These are phyloP conservation scores for Astrocystis sublimbata DNA, from an alignment of 495 filamentous ascomycete genomes.

Conservation along the genomic window DNA sequence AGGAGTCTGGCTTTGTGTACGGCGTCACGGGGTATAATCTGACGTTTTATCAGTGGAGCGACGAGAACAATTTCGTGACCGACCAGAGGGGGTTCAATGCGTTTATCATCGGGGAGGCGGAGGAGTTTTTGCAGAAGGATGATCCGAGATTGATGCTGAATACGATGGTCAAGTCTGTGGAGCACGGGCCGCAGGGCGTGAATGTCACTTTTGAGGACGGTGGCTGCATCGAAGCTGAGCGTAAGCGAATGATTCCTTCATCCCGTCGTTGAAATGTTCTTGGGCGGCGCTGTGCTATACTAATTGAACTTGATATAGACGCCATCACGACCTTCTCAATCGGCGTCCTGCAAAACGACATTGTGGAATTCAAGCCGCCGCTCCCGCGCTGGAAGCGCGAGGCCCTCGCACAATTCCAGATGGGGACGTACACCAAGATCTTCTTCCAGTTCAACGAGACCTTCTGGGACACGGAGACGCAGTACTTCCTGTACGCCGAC, in stretches of 20 bases:
- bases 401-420: conserved; percentile 65
- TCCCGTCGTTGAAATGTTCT: conserved; percentile 34
- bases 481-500: conserved; percentile 73
- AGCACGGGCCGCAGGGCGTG: conserved; percentile 56
- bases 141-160: conserved; percentile 62
- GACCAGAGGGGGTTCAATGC: conserved; percentile 69
- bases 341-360: conserved; percentile 67
- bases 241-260: conserved; percentile 52
- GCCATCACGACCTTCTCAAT: conserved; percentile 46
- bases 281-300: too few relatives aligned
- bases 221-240: conserved; percentile 61
- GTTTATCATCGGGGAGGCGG: conserved; percentile 63
- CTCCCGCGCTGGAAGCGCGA: conserved; percentile 68
- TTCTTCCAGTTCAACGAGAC: conserved; percentile 72
- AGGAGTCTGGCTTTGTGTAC: conserved; percentile 35
- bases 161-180: conserved; percentile 59
- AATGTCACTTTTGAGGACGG: conserved; percentile 57
- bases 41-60: conserved; percentile 44
- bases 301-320: too few relatives aligned
- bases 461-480: conserved; percentile 68
- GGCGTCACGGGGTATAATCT: conserved; percentile 37
- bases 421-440: conserved; percentile 80
- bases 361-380: conserved; percentile 59
- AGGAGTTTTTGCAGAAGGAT: conserved; percentile 56
- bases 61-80: conserved; percentile 66